Evolutionary conservation across 257 asterid species (phyloP).

Genomic region (Nemophila menziesii): DNA sequence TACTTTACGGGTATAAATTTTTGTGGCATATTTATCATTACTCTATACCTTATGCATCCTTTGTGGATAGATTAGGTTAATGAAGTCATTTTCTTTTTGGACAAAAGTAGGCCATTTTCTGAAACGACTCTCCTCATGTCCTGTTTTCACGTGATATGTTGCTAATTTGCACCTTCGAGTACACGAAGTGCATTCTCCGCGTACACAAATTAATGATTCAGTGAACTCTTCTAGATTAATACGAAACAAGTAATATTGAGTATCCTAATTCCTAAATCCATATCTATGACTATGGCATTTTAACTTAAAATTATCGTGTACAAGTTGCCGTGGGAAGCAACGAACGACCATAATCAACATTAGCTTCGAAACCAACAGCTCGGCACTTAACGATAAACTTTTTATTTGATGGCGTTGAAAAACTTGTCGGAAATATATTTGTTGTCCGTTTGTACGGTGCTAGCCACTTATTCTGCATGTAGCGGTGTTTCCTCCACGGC

Average conservation of each 20-base stretch:
- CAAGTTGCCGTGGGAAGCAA: slow-evolving; percentile 31
- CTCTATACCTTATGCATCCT: no score
- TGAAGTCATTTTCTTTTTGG: no score
- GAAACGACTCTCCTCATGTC: no score
- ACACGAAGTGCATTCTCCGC: not conserved
- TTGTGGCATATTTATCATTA: no score
- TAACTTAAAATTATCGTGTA: slow-evolving; percentile 39
- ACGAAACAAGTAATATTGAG: no score
- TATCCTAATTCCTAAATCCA: not conserved
- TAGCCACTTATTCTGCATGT: slow-evolving; percentile 71
- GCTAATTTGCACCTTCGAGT: not conserved
- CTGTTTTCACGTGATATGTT: not conserved
- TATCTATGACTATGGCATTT: not conserved
- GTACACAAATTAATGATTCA: not conserved
- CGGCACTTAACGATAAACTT: slow-evolving; percentile 36
- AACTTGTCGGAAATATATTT: slow-evolving; percentile 21
- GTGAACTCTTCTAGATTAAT: no score
- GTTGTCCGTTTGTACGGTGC: slow-evolving; percentile 50
- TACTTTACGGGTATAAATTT: no score
- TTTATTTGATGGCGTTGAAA: slow-evolving; percentile 11
- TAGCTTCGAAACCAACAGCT: slow-evolving; percentile 51
- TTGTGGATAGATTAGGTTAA: no score
- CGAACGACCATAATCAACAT: slow-evolving; percentile 11
- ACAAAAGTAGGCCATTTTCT: no score
- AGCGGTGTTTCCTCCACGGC: slow-evolving; percentile 85